phyloP scores from a whole-genome alignment of 2,329 filamentous ascomycete species.

The Neonectria sp. region DNA sequence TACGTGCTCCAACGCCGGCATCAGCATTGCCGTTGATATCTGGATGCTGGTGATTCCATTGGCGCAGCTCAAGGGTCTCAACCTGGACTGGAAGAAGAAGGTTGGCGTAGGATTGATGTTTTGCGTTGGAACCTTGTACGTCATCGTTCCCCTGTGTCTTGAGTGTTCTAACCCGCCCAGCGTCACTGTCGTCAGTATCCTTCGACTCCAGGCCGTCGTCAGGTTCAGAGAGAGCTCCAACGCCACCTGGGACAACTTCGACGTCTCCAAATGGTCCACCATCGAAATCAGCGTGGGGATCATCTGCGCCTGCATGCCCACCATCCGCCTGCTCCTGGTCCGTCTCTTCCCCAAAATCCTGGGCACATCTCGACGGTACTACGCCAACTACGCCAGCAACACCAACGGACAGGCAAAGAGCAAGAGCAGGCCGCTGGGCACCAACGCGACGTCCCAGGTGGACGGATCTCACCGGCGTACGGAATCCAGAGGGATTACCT shows the following conservation, averaged over 20 bases:
- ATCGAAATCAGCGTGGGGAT: constrained; percentile 58
- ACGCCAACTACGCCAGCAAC: constrained; percentile 43
- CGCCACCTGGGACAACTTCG: constrained; percentile 54
- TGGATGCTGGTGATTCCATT: constrained; percentile 68
- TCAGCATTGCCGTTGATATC: constrained; percentile 67
- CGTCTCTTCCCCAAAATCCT: constrained; percentile 56
- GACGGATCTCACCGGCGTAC: constrained; percentile 34
- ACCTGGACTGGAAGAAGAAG: constrained; percentile 64
- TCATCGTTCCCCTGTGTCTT: constrained; percentile 1
- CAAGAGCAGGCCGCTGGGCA: constrained; percentile 32
- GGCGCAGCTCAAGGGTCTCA: constrained; percentile 58
- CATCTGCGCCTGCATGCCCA: constrained; percentile 58
- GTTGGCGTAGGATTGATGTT: constrained; percentile 67
- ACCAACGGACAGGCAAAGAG: constrained; percentile 29
- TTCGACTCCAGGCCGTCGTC: constrained; percentile 54
- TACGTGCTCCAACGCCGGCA: constrained; percentile 66
- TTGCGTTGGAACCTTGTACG: constrained; percentile 63
- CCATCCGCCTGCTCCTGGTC: constrained; percentile 53
- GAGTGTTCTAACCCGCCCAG: constrained; percentile 37
- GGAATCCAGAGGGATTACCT: constrained; percentile 48
- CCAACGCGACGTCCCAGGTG: constrained; percentile 42
- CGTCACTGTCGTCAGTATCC: constrained; percentile 56
- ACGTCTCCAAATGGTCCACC: constrained; percentile 53
- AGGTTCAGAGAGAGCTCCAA: constrained; percentile 50
- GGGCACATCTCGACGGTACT: constrained; percentile 49